These are phyloP conservation scores for Metarhizium brunneum DNA, from an alignment of 2,329 filamentous ascomycete genomes.

Conservation along the genomic window DNA sequence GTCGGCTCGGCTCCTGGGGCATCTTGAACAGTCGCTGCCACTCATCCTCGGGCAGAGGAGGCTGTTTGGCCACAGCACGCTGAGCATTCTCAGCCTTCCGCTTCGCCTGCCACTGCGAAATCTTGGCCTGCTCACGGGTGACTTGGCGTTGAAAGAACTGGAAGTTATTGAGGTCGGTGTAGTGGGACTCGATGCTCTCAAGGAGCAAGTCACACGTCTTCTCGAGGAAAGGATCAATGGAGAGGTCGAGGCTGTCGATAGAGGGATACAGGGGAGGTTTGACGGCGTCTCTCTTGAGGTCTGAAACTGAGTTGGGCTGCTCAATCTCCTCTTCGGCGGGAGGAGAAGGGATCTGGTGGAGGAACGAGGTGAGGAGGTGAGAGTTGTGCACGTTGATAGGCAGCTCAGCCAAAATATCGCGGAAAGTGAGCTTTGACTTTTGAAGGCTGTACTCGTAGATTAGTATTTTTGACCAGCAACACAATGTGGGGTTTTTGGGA, in stretches of 20 bases:
- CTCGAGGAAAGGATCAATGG: slow-evolving; percentile 95
- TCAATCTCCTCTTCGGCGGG: slow-evolving; percentile 55
- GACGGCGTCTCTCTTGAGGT: slow-evolving; percentile 58
- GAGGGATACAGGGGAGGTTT: slow-evolving; percentile 70
- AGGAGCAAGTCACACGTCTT: slow-evolving; percentile 95
- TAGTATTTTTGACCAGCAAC: neutral
- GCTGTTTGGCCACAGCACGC: slow-evolving; percentile 77
- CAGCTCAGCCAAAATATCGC: slow-evolving; percentile 86
- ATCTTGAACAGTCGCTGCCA: slow-evolving; percentile 98
- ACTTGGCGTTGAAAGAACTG: slow-evolving; percentile 92
- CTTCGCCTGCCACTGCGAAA: slow-evolving; percentile 92
- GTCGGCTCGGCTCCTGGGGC: slow-evolving; percentile 81
- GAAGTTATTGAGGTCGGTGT: slow-evolving; percentile 98
- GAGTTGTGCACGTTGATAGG: slow-evolving; percentile 92
- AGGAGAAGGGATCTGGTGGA: slow-evolving; percentile 77
- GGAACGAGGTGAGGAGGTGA: slow-evolving; percentile 87
- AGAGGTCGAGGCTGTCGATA: slow-evolving; percentile 80
- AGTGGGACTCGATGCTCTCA: slow-evolving; percentile 94
- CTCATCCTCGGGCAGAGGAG: slow-evolving; percentile 86
- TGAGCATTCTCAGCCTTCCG: slow-evolving; percentile 91
- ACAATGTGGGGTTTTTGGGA: neutral
- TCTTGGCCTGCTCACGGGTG: slow-evolving; percentile 90
- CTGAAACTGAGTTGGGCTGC: slow-evolving; percentile 69
- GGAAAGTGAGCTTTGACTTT: slow-evolving; percentile 88
- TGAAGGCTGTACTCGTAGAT: slow-evolving; percentile 55